Conservation (phyloP, 306 rosid genomes). For the Pyrus bretschneideri region DNA sequence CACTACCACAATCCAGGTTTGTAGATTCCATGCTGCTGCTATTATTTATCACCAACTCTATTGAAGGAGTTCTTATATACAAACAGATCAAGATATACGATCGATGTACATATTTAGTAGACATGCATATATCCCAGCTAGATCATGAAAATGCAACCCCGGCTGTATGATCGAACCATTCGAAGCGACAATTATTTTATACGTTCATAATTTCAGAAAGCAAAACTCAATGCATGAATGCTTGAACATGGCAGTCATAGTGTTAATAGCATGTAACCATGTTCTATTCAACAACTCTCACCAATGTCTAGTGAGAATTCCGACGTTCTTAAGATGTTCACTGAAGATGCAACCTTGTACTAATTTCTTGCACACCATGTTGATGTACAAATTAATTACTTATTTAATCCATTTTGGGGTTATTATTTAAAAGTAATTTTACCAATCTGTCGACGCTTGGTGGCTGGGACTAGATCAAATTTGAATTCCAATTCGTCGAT, state of each 20-base stretch:
- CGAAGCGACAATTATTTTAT: not conserved
- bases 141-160: not conserved
- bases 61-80: too few relatives aligned
- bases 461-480: too few relatives aligned
- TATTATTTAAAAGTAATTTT: not conserved
- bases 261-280: not conserved
- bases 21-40: slow-evolving; percentile 18
- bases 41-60: slow-evolving; percentile 11
- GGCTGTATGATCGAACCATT: not conserved
- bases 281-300: slow-evolving; percentile 2
- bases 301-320: not conserved
- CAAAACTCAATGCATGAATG: not conserved
- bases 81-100: too few relatives aligned
- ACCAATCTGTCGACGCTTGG: too few relatives aligned
- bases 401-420: not conserved
- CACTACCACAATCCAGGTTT: slow-evolving; percentile 18
- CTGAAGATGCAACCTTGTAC: not conserved
- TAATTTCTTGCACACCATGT: not conserved
- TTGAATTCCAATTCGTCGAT: too few relatives aligned
- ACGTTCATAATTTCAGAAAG: not conserved
- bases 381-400: not conserved
- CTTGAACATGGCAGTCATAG: not conserved
- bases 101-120: not conserved
- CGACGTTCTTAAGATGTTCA: not conserved
- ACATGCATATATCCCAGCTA: slow-evolving; percentile 1